Evolutionary conservation across 2,329 filamentous ascomycete genomes (phyloP), one percentile per base, ranked within the genome.

Genomic region (Pseudogymnoascus pannorum): DNA sequence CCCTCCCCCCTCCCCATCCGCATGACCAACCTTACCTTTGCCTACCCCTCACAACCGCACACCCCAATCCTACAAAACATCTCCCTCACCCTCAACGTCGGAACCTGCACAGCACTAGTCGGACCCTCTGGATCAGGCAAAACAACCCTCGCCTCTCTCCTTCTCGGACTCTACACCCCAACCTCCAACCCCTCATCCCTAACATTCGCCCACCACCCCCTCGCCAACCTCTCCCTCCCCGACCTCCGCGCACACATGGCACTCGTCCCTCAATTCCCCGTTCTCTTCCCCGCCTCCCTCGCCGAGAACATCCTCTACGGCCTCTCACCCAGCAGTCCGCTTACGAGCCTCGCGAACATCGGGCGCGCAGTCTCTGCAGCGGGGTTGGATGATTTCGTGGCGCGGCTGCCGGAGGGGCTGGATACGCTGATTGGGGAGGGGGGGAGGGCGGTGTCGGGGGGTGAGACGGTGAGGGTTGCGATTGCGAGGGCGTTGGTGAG

Each of bases 91-190:
- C 82, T 97, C 58, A 71, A 78, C 0, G 73, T 81, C 0, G 85
- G 87, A 18, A 84, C 82, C 2, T 89, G 84, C 66, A 87, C 87
- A 0, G 91, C 90, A 1, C 84, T 97, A 16, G 91, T 95, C 2
- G 92, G 93, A 0, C 76, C 83, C 0, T 96, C 92, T 0, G 93
- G 94, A 0, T 90, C 88, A 14, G 93, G 94, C 0, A 97, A 99
- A 75, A 92, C 88, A 11, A 97, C 93, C 0, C 79, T 97, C 33
- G 81, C 88, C 0, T 83, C 88, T 0, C 76, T 97, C 0, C 78
- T 97, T 0, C 75, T 95, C 3, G 84, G 87, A 0, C 78, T 97
- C 0, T 91, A 94, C 66, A 81, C 67, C 31, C 72, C 71, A 1
- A 65, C 31, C 5, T 0, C 80, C 76, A 65, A 35, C 6, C 33